Evolutionary conservation across 208 protist genomes (phyloP).

Genomic region (Trypanosoma vivax): DNA sequence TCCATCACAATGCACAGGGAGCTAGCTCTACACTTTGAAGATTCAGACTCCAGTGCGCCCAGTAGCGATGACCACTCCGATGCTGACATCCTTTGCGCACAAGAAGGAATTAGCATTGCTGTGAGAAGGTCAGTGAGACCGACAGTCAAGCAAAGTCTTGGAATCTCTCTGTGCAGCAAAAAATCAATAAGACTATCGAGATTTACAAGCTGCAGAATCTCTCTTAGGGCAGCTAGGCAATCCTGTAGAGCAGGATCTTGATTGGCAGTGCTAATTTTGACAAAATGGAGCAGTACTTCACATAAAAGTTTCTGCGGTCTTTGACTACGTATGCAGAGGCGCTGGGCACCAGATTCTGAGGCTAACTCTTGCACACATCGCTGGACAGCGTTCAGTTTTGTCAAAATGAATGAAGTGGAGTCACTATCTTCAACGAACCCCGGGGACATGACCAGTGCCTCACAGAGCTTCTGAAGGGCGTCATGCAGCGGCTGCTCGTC

Average conservation of each 20-base stretch:
- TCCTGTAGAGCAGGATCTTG: too few relatives aligned
- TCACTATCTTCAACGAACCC: not conserved
- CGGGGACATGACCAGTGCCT: not conserved
- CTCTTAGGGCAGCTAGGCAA: too few relatives aligned
- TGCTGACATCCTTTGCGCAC: not conserved
- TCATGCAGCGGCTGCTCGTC: not conserved
- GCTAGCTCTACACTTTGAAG: not conserved
- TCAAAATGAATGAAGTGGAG: too few relatives aligned
- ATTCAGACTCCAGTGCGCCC: not conserved
- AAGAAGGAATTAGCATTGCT: not conserved
- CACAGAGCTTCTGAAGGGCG: conserved; percentile 5
- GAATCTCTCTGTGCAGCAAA: conserved; percentile 3
- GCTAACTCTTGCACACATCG: too few relatives aligned
- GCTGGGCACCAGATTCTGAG: too few relatives aligned
- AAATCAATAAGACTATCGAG: not conserved
- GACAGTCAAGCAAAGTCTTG: conserved; percentile 3
- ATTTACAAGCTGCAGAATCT: not conserved
- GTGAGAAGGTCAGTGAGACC: conserved; percentile 1
- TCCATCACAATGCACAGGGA: conserved; percentile 1
- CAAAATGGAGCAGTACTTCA: too few relatives aligned
- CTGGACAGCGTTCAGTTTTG: too few relatives aligned
- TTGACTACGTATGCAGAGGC: too few relatives aligned
- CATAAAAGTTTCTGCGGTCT: too few relatives aligned
- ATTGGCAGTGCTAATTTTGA: too few relatives aligned
- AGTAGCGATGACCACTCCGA: conserved; percentile 7